Percentiles rank a stretch among this genome's conserved stretches.
Evolutionary conservation across 768 basidiomycete species (phyloP).

Genomic region (Rhodosporidiobolus sp.): DNA sequence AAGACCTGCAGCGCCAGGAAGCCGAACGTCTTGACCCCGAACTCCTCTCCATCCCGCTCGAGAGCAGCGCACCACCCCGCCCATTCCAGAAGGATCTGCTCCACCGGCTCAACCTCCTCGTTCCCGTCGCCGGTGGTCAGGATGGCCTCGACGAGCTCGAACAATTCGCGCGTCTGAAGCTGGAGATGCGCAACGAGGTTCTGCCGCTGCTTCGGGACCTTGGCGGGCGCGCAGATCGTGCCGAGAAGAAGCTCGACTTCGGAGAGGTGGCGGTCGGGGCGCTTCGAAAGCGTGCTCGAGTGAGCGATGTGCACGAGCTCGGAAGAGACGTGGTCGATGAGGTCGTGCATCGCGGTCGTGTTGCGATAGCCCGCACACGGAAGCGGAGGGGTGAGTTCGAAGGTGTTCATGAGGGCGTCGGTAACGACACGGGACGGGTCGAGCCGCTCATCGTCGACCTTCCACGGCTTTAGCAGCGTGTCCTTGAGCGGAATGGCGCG

Average conservation of each 20-base stretch:
- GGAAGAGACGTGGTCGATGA: background rate
- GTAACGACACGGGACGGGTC: slow-evolving; percentile 11
- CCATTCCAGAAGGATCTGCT: background rate
- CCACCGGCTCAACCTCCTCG: background rate
- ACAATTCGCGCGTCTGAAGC: slow-evolving; percentile 4
- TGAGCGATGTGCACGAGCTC: background rate
- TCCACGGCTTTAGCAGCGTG: background rate
- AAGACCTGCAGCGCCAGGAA: slow-evolving; percentile 8
- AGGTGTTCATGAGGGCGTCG: background rate
- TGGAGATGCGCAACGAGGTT: slow-evolving; percentile 8
- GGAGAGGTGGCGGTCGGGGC: slow-evolving; percentile 17
- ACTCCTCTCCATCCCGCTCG: background rate
- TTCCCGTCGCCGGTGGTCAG: background rate
- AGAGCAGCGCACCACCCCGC: slow-evolving; percentile 18
- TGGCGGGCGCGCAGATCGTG: slow-evolving; percentile 2
- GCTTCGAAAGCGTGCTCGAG: slow-evolving; percentile 11
- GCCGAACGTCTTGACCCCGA: slow-evolving; percentile 22
- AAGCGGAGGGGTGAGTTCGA: background rate
- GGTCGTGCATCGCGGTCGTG: background rate
- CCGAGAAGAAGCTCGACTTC: slow-evolving; percentile 19
- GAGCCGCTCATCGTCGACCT: background rate
- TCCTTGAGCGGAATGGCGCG: slow-evolving; percentile 21
- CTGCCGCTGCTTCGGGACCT: background rate
- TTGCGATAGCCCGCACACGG: no score
- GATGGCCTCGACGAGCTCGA: background rate